Evolutionary conservation across 257 asterid species (phyloP), one percentile per base, ranked within the genome.

Genomic region (Verbascum thapsus): DNA sequence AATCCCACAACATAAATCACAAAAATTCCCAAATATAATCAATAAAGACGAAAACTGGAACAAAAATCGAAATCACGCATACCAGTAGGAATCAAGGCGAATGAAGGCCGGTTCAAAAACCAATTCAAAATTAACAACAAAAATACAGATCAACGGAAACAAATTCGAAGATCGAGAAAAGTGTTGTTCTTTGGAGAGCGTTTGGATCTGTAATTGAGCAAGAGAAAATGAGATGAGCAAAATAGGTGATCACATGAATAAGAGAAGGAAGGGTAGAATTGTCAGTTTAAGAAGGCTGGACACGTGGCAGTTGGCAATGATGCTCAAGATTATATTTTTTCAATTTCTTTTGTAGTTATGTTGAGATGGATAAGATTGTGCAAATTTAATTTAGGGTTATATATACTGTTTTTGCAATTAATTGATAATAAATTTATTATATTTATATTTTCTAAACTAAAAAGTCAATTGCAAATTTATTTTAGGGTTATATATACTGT

Each of bases 181-280:
- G 3, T 23, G 20, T 23, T 40, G 47, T n/a, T n/a, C 3, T 54
- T 26, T 13, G 26, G 47, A 17, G 9, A 47, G 64, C 5, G 58
- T 23, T 13, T 54, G 66, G 79, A 75, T 81, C 73, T 63, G 62
- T 22, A 69, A 51, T 51, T n/a, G n/a, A n/a, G n/a, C n/a, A n/a
- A n/a, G n/a, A n/a, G n/a, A n/a, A n/a, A n/a, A n/a, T n/a, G n/a
- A n/a, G n/a, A n/a, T n/a, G n/a, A n/a, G n/a, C n/a, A n/a, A n/a
- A n/a, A n/a, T n/a, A n/a, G n/a, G n/a, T n/a, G n/a, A n/a, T n/a
- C n/a, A n/a, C n/a, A n/a, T n/a, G n/a, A n/a, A n/a, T n/a, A n/a
- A n/a, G n/a, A n/a, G n/a, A 84, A 70, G 71, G 66, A 72, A 73
- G 88, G 95, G 77, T 19, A 72, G 0, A 49, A 8, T 8, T 10